phyloP scores from a whole-genome alignment of 805 yeast genomes.

The Candida coquimbonensis region DNA sequence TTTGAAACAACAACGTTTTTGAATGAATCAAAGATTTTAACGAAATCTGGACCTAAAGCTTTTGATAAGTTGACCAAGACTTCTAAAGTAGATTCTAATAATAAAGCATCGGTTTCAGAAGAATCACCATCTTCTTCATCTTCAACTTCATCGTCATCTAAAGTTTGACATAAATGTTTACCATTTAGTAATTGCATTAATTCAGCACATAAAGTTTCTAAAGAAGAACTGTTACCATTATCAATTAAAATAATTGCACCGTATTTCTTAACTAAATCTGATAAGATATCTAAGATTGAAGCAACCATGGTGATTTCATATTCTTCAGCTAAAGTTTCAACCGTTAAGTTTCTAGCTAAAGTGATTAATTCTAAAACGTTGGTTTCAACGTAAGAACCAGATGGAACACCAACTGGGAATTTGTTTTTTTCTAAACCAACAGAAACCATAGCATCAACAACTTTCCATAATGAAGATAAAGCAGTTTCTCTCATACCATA shows the following conservation, averaged over 20 bases:
- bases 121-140: conserved; percentile 51
- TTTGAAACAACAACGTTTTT: conserved; percentile 54
- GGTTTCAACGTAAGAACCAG: conserved; percentile 51
- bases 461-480: conserved; percentile 73
- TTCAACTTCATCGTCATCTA: conserved; percentile 60
- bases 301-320: conserved; percentile 79
- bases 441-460: conserved; percentile 61
- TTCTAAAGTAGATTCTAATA: conserved; percentile 82
- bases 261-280: conserved; percentile 57
- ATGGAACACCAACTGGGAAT: conserved; percentile 59
- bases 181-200: conserved; percentile 70
- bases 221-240: conserved; percentile 44
- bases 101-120: conserved; percentile 55
- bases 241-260: conserved; percentile 70
- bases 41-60: conserved; percentile 76
- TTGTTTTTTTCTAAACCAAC: conserved; percentile 42
- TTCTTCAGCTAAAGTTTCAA: conserved; percentile 64
- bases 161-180: conserved; percentile 77
- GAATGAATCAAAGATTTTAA: conserved; percentile 63
- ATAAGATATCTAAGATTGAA: conserved; percentile 64
- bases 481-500: conserved; percentile 91
- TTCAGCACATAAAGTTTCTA: conserved; percentile 66
- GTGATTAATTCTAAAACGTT: conserved; percentile 52
- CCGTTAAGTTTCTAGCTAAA: conserved; percentile 60
- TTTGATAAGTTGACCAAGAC: conserved; percentile 70